phyloP scores from a whole-genome alignment of 768 basidiomycete genomes.

The Lyophyllum shimeji region DNA sequence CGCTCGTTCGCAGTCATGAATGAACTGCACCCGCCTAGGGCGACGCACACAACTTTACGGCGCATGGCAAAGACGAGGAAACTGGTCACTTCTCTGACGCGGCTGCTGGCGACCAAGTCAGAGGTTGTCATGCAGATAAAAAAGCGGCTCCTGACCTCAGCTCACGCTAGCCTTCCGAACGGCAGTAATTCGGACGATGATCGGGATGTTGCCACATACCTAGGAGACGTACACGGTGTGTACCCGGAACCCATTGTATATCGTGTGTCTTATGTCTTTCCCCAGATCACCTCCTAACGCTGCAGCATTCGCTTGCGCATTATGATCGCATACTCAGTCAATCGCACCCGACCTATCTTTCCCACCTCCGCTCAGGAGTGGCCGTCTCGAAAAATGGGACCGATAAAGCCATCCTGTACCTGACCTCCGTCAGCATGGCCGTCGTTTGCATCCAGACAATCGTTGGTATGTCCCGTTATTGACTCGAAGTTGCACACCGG shows the following conservation, averaged over 20 bases:
- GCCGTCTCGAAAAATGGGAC: conserved; percentile 58
- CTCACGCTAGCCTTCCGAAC: conserved; percentile 31
- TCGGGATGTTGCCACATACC: conserved; percentile 77
- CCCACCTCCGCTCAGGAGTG: conserved; percentile 67
- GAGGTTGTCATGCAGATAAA: conserved; percentile 79
- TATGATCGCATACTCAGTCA: conserved; percentile 89
- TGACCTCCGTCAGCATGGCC: conserved; percentile 67
- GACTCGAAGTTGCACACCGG: neutral
- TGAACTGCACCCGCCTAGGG: conserved; percentile 24
- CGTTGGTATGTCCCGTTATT: conserved; percentile 41
- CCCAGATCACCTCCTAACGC: conserved; percentile 84
- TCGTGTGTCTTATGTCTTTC: conserved; percentile 4
- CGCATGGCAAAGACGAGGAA: conserved; percentile 80
- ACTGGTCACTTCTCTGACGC: conserved; percentile 74
- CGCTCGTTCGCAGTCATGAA: conserved; percentile 12
- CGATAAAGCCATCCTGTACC: conserved; percentile 63
- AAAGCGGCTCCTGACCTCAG: conserved; percentile 61
- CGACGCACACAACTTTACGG: conserved; percentile 52
- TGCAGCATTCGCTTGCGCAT: conserved; percentile 82
- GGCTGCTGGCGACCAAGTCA: conserved; percentile 77
- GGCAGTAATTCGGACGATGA: conserved; percentile 47
- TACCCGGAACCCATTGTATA: neutral
- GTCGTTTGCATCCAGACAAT: conserved; percentile 64
- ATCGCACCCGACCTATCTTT: conserved; percentile 83
- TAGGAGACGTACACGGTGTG: conserved; percentile 90